phyloP scores from a whole-genome alignment of 208 protist genomes.

The Vickermania ingenoplastis region DNA sequence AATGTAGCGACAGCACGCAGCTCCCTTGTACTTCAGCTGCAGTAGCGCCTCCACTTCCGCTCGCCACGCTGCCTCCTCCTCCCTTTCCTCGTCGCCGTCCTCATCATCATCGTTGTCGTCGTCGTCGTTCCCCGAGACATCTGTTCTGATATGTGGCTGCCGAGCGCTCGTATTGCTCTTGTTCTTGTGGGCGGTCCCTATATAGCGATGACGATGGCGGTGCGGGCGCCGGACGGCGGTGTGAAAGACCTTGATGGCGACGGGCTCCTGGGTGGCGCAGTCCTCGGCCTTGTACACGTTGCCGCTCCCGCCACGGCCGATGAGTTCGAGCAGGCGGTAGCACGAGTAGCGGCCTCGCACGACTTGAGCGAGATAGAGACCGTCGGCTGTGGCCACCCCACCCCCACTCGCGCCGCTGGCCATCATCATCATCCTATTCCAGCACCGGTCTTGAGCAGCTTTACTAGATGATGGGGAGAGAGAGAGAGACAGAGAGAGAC shows the following conservation, averaged over 20 bases:
- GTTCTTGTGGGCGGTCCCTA: too few species aligned
- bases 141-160: not conserved
- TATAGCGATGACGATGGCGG: too few species aligned
- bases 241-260: constrained; percentile 67
- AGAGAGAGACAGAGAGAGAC: too few species aligned
- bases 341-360: constrained; percentile 72
- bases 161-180: not conserved
- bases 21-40: constrained; percentile 23
- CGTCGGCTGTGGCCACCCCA: too few species aligned
- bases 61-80: constrained; percentile 41
- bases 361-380: constrained; percentile 8
- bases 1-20: constrained; percentile 18
- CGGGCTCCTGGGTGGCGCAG: constrained; percentile 21
- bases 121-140: not conserved
- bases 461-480: too few species aligned
- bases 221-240: not conserved
- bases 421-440: too few species aligned
- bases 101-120: not conserved
- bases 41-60: constrained; percentile 61
- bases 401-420: too few species aligned
- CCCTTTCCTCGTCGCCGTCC: constrained; percentile 13
- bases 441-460: too few species aligned
- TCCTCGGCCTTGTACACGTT: constrained; percentile 63
- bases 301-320: constrained; percentile 66
- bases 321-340: constrained; percentile 61